phyloP scores from a whole-genome alignment of 306 rosid species.

The Dalbergia cultrata region DNA sequence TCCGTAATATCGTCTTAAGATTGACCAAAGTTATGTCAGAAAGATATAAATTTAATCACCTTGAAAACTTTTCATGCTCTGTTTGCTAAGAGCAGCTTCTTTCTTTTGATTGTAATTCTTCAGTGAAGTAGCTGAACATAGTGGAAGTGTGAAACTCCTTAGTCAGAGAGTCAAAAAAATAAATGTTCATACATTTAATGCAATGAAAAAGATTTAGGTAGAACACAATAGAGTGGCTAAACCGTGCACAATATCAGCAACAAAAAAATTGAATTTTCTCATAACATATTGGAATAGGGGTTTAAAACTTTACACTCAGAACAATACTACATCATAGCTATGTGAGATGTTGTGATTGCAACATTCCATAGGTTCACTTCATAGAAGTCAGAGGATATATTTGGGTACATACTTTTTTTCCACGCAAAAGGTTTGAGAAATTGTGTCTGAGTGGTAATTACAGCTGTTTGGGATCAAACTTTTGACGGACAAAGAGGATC shows the following conservation, averaged over 20 bases:
- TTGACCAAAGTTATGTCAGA: neutral
- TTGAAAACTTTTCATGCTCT: slow-evolving; percentile 73
- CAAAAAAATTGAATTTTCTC: neutral
- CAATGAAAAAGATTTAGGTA: slow-evolving; percentile 36
- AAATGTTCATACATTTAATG: neutral
- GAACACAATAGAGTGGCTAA: slow-evolving; percentile 41
- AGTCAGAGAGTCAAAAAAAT: slow-evolving; percentile 27
- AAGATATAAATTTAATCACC: slow-evolving; percentile 58
- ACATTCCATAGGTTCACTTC: neutral
- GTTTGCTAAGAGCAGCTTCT: slow-evolving; percentile 78
- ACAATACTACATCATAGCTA: neutral
- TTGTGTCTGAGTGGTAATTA: neutral
- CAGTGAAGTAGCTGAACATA: slow-evolving; percentile 75
- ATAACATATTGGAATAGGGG: slow-evolving; percentile 23
- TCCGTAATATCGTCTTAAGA: neutral
- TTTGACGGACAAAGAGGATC: neutral
- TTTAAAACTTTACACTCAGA: slow-evolving; percentile 14
- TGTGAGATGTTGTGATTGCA: neutral
- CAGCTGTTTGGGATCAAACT: neutral
- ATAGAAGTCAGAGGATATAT: neutral
- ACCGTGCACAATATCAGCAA: slow-evolving; percentile 30
- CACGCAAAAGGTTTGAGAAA: neutral
- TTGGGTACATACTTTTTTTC: neutral
- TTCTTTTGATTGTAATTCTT: slow-evolving; percentile 72
- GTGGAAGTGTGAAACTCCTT: slow-evolving; percentile 40